Evolutionary conservation across 2,329 filamentous ascomycete genomes (phyloP), one percentile per base, ranked within the genome.

Genomic region (Ceratocystis papillata): DNA sequence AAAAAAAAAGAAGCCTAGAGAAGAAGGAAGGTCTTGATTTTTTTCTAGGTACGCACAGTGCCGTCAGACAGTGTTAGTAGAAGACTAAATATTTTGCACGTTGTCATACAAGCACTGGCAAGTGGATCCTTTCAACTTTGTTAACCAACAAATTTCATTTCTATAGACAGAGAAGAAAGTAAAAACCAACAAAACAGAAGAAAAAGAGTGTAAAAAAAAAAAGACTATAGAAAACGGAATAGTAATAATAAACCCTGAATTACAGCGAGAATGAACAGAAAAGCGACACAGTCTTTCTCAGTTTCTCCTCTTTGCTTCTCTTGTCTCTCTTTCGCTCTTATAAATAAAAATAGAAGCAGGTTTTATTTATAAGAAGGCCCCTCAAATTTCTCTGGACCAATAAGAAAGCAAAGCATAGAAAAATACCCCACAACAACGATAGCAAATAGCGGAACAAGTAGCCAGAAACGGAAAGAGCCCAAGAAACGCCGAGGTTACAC

Each of bases 311-410:
- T 37, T 37, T 37, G 33, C 33, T 37, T 37, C 10, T 37, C 33
- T 37, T 37, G 15, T 48, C 45, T 46, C 45, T 20, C 15, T 46
- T 20, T 15, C 45, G n/a, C 45, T 46, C 45, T 46, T 48, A 20
- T 48, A 17, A 48, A 48, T 20, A 50, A 50, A 48, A 6, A 50
- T 50, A 22, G 7, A 20, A 20, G 5, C 46, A 50, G 45, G 7
- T 20, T 50, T 20, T 20, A 50, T 8, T 50, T 22, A 20, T 7
- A 17, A 63, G 55, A 66, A 62, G 48, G 46, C 62, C 62, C 55
- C 55, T 22, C 2, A 22, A 67, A n/a, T 64, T 64, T 46, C 46
- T 22, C 15, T 50, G 22, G n/a, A n/a, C 46, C 17, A n/a, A 7
- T 22, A 50, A 50, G 30, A 50, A 22, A n/a, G n/a, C 46, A 50